Evolutionary conservation across 2,329 filamentous ascomycete genomes (phyloP).

Genomic region (Exophiala bonariae): DNA sequence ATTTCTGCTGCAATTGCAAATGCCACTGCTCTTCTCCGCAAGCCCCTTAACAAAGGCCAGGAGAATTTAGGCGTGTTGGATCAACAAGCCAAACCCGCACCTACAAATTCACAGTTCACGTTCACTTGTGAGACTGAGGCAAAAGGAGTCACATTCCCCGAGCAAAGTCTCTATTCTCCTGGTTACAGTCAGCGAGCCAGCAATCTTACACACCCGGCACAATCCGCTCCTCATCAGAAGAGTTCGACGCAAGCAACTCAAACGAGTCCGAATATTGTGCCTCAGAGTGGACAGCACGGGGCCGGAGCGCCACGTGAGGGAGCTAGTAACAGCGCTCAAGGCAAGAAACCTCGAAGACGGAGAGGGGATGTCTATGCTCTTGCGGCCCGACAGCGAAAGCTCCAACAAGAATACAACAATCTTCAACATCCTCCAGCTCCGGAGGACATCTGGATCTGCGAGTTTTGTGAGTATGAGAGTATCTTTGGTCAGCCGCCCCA

Average conservation of each 20-base stretch:
- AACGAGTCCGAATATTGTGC: conserved; percentile 52
- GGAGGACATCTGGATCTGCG: conserved; percentile 90
- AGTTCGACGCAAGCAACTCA: conserved; percentile 56
- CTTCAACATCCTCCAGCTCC: conserved; percentile 68
- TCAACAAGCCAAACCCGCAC: conserved; percentile 65
- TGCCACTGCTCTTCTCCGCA: conserved; percentile 65
- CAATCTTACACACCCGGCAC: conserved; percentile 24
- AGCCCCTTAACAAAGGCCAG: conserved; percentile 61
- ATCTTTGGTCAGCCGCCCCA: conserved; percentile 88
- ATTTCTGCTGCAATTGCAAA: conserved; percentile 92
- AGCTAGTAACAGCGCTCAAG: conserved; percentile 47
- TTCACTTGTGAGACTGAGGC: conserved; percentile 94
- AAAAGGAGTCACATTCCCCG: conserved; percentile 74
- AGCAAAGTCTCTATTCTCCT: conserved; percentile 47
- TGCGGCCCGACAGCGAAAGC: conserved; percentile 75
- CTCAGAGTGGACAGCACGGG: conserved; percentile 38
- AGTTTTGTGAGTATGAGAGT: conserved; percentile 96
- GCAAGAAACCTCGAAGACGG: conserved; percentile 65
- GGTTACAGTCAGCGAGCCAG: conserved; percentile 26
- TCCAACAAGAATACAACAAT: conserved; percentile 75
- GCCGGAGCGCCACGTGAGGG: conserved; percentile 31
- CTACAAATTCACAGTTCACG: conserved; percentile 85
- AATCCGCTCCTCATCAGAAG: conserved; percentile 36
- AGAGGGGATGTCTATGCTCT: conserved; percentile 69
- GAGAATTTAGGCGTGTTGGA: conserved; percentile 79